Conservation (phyloP, 768 basidiomycete species). For the Suillus alpinus region DNA sequence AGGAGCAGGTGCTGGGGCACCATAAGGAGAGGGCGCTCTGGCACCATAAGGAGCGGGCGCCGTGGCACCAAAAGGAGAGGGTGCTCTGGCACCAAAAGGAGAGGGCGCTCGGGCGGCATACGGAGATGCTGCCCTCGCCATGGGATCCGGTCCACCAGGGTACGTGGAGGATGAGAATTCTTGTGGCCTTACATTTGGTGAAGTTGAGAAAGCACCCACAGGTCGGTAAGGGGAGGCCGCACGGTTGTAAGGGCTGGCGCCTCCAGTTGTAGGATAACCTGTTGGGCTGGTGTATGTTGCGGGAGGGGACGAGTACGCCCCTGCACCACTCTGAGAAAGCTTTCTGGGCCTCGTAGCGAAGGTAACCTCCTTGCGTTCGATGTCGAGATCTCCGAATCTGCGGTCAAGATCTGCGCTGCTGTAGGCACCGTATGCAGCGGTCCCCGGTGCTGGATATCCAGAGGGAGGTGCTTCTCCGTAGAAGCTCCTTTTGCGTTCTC, state of each 20-base stretch:
- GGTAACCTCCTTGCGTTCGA: constrained; percentile 31
- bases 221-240: constrained; percentile 34
- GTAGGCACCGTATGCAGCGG: constrained; percentile 22
- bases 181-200: constrained; percentile 49
- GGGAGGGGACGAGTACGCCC: constrained; percentile 23
- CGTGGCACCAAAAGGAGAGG: not conserved
- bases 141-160: constrained; percentile 34
- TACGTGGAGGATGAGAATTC: constrained; percentile 41
- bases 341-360: constrained; percentile 39
- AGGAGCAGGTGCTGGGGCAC: not conserved
- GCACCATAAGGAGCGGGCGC: not conserved
- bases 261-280: constrained; percentile 28
- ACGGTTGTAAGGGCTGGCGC: constrained; percentile 27
- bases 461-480: constrained; percentile 34
- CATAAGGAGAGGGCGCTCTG: not conserved
- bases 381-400: constrained; percentile 32
- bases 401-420: constrained; percentile 35
- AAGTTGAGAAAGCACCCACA: constrained; percentile 32
- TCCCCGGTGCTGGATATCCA: constrained; percentile 23
- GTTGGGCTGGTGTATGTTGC: constrained; percentile 25
- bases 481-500: constrained; percentile 57
- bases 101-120: constrained; percentile 19
- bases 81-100: not conserved
- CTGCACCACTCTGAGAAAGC: constrained; percentile 40
- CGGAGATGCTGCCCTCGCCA: constrained; percentile 30